phyloP scores from a whole-genome alignment of 2,329 filamentous ascomycete species.

The Blastomyces gilchristii region DNA sequence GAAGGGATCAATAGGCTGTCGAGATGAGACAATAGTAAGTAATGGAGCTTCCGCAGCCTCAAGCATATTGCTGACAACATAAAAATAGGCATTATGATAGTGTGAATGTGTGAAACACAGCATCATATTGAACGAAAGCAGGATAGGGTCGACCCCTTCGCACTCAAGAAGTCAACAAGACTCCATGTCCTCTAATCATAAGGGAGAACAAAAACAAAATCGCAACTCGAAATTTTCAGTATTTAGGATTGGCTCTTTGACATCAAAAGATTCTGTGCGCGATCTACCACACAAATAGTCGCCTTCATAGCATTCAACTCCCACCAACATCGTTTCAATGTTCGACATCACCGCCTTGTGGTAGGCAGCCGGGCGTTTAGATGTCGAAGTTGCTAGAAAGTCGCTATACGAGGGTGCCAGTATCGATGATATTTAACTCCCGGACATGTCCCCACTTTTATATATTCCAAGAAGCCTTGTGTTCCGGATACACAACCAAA shows the following conservation, averaged over 20 bases:
- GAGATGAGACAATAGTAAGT: too few species aligned
- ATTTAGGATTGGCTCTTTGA: neutral
- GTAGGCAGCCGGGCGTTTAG: constrained; percentile 4
- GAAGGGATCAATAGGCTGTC: neutral
- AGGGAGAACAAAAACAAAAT: neutral
- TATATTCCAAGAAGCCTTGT: neutral
- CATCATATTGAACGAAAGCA: neutral
- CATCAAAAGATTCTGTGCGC: neutral
- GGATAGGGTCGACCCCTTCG: neutral
- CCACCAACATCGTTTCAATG: too few species aligned
- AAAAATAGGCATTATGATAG: neutral
- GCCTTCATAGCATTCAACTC: constrained; percentile 6
- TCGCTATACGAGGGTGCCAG: constrained; percentile 7
- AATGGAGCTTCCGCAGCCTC: too few species aligned
- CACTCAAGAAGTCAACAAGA: neutral
- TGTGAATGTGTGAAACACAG: neutral
- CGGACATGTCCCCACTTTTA: neutral
- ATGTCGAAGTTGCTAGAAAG: constrained; percentile 6
- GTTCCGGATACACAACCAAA: neutral
- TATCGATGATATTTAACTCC: neutral
- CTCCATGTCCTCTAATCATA: neutral
- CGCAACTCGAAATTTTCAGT: too few species aligned
- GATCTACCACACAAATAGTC: constrained; percentile 8
- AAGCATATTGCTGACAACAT: too few species aligned
- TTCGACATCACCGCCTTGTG: constrained; percentile 4